Evolutionary conservation across 805 yeast genomes (phyloP), one percentile per base, ranked within the genome.

Genomic region (Monosporozyma servazzii): DNA sequence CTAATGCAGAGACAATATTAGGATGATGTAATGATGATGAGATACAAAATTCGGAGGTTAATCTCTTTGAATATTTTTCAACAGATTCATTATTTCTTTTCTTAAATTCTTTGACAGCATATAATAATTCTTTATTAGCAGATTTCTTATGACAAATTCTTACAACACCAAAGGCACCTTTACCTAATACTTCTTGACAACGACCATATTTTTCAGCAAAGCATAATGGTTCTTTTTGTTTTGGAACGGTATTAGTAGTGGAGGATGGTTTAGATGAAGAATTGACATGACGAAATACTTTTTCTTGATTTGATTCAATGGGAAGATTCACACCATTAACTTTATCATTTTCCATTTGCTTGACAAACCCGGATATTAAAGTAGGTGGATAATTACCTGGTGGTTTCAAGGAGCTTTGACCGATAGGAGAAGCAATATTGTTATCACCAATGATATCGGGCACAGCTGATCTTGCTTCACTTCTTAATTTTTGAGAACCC

Each of bases 111-210:
- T 88, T 88, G n/a, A 88, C 96, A 0, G 96, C 96, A 63, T 74
- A 88, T 21, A 87, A 66, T 15, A 69, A 68, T 57, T 79, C 82
- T 42, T 52, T 52, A 21, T 50, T 42, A n/a, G 44, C 18, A 8
- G 52, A 41, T 60, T 78, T 81, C 65, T 84, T 84, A 72, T 90
- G 97, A 6, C 95, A 78, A 5, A 93, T 80, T 54, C 96, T 75
- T 20, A 91, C 98, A 45, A 88, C 88, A 18, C 99, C 99, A 72
- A 86, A 91, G 0, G 96, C 82, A 20, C 98, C 98, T 48, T 86
- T 78, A 25, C 99, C 99, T 56, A 93, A 79, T 47, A 90, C 87
- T 66, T 91, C 98, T 68, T 88, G 96, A 66, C 98, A 91, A 49
- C 86, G 78, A 43, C 99, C 99, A 66, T 91, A 91, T 65, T 90